Conservation (phyloP, 768 basidiomycete genomes). For the Kwoniella bestiolae region DNA sequence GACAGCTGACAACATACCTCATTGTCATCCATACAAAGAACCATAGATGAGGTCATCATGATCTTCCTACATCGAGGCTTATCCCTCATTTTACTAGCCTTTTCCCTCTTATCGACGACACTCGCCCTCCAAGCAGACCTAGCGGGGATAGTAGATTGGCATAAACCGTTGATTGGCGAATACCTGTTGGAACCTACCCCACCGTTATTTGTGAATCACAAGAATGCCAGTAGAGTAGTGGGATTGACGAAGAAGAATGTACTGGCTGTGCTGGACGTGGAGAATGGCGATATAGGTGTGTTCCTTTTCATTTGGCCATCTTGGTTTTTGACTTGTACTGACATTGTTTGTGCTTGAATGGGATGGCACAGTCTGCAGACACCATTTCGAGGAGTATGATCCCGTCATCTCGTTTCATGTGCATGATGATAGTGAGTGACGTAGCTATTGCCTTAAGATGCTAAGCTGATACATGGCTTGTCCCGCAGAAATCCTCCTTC, state of each 20-base stretch:
- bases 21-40: background rate
- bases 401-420: constrained; percentile 69
- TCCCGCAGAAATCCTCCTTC: constrained; percentile 66
- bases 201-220: constrained; percentile 31
- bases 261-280: constrained; percentile 70
- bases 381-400: constrained; percentile 73
- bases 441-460: background rate
- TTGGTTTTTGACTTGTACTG: no score
- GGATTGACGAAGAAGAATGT: constrained; percentile 66
- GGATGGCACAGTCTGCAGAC: constrained; percentile 73
- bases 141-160: constrained; percentile 73
- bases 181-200: constrained; percentile 69
- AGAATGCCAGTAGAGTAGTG: constrained; percentile 24
- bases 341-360: no score
- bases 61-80: background rate
- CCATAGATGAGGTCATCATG: background rate
- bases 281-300: constrained; percentile 74
- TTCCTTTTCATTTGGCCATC: no score
- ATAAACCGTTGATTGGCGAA: constrained; percentile 74
- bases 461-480: background rate
- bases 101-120: background rate
- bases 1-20: no score
- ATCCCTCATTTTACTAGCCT: background rate
- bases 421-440: constrained; percentile 64
- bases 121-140: constrained; percentile 48